These are phyloP conservation scores for Prunella vulgaris DNA, from an alignment of 257 asterid genomes.

Conservation along the genomic window DNA sequence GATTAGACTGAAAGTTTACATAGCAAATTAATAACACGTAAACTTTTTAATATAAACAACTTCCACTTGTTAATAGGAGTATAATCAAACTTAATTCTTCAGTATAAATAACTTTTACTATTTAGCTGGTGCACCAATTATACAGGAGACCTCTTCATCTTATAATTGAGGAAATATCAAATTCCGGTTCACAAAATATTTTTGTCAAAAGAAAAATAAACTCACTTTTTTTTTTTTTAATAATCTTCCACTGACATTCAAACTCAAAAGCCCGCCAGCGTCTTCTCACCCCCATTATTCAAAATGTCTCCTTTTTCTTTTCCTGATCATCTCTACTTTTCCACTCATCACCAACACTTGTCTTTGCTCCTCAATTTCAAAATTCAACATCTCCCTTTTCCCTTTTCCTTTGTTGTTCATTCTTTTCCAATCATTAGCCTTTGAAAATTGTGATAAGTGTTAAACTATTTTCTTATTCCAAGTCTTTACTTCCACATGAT, in stretches of 20 bases:
- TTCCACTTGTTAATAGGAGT: too few relatives aligned
- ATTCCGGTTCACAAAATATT: too few relatives aligned
- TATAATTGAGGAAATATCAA: too few relatives aligned
- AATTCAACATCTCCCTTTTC: conserved; percentile 21
- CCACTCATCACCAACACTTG: conserved; percentile 10
- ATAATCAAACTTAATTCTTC: too few relatives aligned
- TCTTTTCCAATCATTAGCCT: conserved; percentile 14
- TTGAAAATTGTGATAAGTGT: neutral
- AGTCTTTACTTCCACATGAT: conserved; percentile 12
- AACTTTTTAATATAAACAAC: too few relatives aligned
- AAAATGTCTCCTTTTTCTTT: conserved; percentile 24
- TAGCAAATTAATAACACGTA: too few relatives aligned
- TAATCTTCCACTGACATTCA: conserved; percentile 27
- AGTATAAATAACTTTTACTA: too few relatives aligned
- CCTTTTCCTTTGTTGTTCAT: neutral
- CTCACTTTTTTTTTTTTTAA: neutral
- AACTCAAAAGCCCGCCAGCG: conserved; percentile 43
- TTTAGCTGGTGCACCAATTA: too few relatives aligned
- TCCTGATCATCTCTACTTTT: conserved; percentile 19
- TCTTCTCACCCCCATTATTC: conserved; percentile 25
- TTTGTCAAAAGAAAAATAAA: too few relatives aligned
- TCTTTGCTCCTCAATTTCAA: conserved; percentile 26
- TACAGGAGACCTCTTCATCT: too few relatives aligned
- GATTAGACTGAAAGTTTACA: too few relatives aligned
- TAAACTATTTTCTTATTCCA: neutral